Evolutionary conservation across 83 land plant genomes (phyloP).

Genomic region (Larix sibirica): DNA sequence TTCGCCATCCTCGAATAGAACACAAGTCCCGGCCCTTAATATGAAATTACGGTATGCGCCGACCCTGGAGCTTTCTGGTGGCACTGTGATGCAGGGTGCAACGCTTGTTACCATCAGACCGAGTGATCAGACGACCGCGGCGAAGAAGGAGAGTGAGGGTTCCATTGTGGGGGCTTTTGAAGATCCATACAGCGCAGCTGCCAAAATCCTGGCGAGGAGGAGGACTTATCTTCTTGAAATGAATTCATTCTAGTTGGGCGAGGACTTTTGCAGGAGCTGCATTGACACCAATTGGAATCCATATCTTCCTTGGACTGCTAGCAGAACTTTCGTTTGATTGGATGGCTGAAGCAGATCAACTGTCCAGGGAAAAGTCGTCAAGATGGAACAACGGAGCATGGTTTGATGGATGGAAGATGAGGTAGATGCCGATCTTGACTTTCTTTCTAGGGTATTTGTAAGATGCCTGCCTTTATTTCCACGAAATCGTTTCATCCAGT

Average conservation of each 20-base stretch:
- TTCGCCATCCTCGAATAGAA: conserved; percentile 26
- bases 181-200: conserved; percentile 34
- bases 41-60: conserved; percentile 47
- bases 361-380: too few species aligned
- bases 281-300: too few species aligned
- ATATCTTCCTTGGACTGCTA: too few species aligned
- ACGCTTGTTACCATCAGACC: conserved; percentile 51
- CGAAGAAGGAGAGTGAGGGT: conserved; percentile 20
- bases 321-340: too few species aligned
- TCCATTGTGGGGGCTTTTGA: conserved; percentile 31
- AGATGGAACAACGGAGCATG: too few species aligned
- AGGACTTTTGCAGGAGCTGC: too few species aligned
- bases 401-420: too few species aligned
- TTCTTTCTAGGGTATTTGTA: too few species aligned
- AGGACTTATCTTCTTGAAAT: conserved; percentile 44
- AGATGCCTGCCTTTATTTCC: too few species aligned
- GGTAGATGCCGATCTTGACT: too few species aligned
- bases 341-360: too few species aligned
- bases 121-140: not conserved
- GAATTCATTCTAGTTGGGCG: conserved; percentile 30
- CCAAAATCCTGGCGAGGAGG: conserved; percentile 28
- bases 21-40: conserved; percentile 32
- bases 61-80: conserved; percentile 34
- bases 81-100: conserved; percentile 44
- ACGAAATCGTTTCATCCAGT: too few species aligned